phyloP scores from a whole-genome alignment of 2,329 filamentous ascomycete species.

The Aureobasidium sp. region DNA sequence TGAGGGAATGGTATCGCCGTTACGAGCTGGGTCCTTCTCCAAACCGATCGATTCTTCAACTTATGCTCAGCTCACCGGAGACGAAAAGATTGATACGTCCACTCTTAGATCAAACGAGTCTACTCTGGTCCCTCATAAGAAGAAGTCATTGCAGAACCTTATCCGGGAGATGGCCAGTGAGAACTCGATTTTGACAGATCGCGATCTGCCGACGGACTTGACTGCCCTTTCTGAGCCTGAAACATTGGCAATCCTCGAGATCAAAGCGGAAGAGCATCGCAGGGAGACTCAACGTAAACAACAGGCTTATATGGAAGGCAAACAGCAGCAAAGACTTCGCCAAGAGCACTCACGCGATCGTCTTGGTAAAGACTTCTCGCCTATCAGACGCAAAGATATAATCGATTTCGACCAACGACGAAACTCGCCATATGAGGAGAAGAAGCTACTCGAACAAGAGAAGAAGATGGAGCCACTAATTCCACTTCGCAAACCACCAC shows the following conservation, averaged over 20 bases:
- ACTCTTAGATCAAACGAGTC: conserved; percentile 39
- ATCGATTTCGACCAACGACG: conserved; percentile 85
- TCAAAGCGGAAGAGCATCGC: conserved; percentile 47
- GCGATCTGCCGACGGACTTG: conserved; percentile 25
- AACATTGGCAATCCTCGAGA: conserved; percentile 38
- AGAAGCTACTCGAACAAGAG: conserved; percentile 13
- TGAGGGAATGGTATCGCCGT: conserved; percentile 23
- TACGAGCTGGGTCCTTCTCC: conserved; percentile 25
- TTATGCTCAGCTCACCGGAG: conserved; percentile 36
- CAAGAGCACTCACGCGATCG: conserved; percentile 28
- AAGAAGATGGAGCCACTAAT: conserved; percentile 44
- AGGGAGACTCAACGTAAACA: conserved; percentile 51
- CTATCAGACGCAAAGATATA: conserved; percentile 23
- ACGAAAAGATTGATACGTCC: conserved; percentile 34
- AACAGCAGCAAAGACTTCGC: conserved; percentile 32
- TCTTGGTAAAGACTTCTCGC: conserved; percentile 44
- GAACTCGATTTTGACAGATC: not conserved
- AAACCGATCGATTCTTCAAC: conserved; percentile 43
- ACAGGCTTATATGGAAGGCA: conserved; percentile 43
- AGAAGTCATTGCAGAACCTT: conserved; percentile 28
- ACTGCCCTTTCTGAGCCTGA: conserved; percentile 33
- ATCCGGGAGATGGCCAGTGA: conserved; percentile 24
- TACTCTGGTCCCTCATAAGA: conserved; percentile 38
- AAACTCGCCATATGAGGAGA: conserved; percentile 76
- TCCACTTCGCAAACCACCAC: conserved; percentile 76